Evolutionary conservation across 306 rosid genomes (phyloP).

Genomic region (Chamaecrista fasciculata): DNA sequence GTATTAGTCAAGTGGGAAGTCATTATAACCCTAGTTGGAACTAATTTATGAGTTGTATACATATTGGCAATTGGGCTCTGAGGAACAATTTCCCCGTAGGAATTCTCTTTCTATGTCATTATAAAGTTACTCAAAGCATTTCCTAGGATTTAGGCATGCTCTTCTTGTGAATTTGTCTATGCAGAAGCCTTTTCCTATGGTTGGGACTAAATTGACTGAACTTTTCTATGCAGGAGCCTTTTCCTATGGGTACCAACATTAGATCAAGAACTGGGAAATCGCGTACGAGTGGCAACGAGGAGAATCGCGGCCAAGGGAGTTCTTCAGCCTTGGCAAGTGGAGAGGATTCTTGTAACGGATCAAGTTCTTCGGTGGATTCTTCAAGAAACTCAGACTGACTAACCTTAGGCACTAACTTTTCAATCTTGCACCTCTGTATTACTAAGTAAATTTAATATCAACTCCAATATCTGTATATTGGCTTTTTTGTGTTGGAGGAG

Average conservation of each 20-base stretch:
- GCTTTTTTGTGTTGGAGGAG: conserved; percentile 34
- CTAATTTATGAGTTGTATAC: not conserved
- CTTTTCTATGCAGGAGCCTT: conserved; percentile 64
- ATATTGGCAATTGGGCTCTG: not conserved
- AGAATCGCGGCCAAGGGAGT: conserved; percentile 49
- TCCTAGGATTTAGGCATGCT: conserved; percentile 21
- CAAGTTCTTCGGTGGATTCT: conserved; percentile 41
- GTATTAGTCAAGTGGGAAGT: not conserved
- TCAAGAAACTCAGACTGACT: conserved; percentile 40
- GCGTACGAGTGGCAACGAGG: conserved; percentile 46
- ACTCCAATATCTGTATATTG: conserved; percentile 44
- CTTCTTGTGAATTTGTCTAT: conserved; percentile 25
- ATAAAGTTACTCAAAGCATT: not conserved
- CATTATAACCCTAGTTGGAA: not conserved
- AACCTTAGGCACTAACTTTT: conserved; percentile 50
- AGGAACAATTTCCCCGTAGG: conserved; percentile 8
- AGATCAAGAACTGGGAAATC: conserved; percentile 65
- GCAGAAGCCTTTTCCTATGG: conserved; percentile 55
- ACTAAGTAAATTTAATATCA: conserved; percentile 29
- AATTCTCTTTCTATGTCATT: not conserved
- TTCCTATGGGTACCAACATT: conserved; percentile 71
- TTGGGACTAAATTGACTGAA: conserved; percentile 1
- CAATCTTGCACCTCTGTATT: conserved; percentile 32
- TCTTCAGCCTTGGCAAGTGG: conserved; percentile 45
- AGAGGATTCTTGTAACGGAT: conserved; percentile 57